Evolutionary conservation across 345 rosid genomes (phyloP).

Genomic region (Aquilaria yunnanensis): DNA sequence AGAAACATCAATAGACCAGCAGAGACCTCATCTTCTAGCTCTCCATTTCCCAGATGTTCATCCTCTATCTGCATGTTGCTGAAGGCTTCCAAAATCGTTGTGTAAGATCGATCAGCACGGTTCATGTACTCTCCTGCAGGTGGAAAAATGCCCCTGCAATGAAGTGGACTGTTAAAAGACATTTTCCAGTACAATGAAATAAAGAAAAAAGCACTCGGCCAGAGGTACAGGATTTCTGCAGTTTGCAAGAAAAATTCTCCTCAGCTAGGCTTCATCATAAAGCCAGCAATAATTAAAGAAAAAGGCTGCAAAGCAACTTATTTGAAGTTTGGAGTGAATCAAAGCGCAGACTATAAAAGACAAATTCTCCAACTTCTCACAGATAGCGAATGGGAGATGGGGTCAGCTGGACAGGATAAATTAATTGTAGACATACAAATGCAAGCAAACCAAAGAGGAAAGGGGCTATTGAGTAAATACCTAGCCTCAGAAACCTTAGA

Average conservation of each 20-base stretch:
- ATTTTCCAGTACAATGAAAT: neutral
- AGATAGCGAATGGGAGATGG: too few species aligned
- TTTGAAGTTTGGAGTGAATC: neutral
- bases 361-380: too few species aligned
- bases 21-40: conserved; percentile 62
- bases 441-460: neutral
- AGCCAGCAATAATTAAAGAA: neutral
- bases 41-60: conserved; percentile 83
- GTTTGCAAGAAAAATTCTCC: neutral
- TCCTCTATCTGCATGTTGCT: conserved; percentile 83
- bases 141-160: conserved; percentile 54
- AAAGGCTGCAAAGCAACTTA: neutral
- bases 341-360: neutral
- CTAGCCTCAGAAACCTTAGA: conserved; percentile 68
- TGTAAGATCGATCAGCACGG: conserved; percentile 57
- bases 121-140: conserved; percentile 59
- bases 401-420: too few species aligned
- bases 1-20: neutral
- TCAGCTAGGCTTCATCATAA: too few species aligned
- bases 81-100: conserved; percentile 83
- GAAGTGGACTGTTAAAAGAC: conserved; percentile 16
- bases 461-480: conserved; percentile 24
- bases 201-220: neutral
- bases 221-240: neutral
- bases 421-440: too few species aligned